phyloP scores from a whole-genome alignment of 2,329 filamentous ascomycete genomes.

The Aspergillus neoniger region DNA sequence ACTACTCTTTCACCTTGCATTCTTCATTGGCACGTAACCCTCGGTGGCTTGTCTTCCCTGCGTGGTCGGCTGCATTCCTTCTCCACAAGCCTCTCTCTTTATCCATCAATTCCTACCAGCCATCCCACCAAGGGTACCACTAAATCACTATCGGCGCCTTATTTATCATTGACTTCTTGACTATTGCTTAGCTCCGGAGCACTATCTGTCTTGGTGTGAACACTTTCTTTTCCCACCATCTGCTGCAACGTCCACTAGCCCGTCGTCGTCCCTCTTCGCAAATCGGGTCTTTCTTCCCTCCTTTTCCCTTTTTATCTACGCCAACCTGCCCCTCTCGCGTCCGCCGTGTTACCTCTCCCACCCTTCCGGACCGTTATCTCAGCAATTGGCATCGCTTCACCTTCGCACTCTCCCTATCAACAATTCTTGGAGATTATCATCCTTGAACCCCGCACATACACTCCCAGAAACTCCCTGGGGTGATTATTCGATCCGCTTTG shows the following conservation, averaged over 20 bases:
- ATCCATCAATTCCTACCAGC: neutral
- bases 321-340: neutral
- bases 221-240: neutral
- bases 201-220: conserved; percentile 6
- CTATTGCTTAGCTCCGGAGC: conserved; percentile 1
- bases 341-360: neutral
- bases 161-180: conserved; percentile 7
- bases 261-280: neutral
- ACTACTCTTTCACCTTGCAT: conserved; percentile 1
- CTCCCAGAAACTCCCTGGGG: neutral
- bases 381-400: neutral
- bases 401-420: neutral
- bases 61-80: neutral
- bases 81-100: conserved; percentile 2
- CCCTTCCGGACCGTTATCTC: neutral
- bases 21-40: neutral
- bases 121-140: neutral
- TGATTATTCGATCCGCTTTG: neutral
- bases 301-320: neutral
- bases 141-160: neutral
- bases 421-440: neutral
- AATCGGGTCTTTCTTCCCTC: neutral
- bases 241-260: conserved; percentile 4
- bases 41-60: conserved; percentile 2
- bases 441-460: neutral